These are phyloP conservation scores for Furculomyces boomerangus DNA, from an alignment of 371 early-diverging fungal genomes.

Conservation along the genomic window DNA sequence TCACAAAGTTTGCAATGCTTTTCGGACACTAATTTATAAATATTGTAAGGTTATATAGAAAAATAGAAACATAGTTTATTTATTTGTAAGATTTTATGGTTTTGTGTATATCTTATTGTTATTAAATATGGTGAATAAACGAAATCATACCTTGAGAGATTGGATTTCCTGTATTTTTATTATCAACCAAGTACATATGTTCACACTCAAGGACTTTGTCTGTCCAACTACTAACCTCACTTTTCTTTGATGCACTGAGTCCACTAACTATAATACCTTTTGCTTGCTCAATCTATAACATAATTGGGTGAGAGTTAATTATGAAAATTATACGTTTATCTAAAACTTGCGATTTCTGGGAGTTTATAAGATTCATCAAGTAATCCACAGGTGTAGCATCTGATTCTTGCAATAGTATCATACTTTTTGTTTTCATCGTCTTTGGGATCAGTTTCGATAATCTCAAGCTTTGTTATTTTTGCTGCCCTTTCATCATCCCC, in stretches of 20 bases:
- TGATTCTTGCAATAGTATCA: slow-evolving; percentile 31
- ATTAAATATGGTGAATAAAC: too few relatives aligned
- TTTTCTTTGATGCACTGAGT: slow-evolving; percentile 61
- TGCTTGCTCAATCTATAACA: slow-evolving; percentile 12
- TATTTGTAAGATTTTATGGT: too few relatives aligned
- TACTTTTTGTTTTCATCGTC: slow-evolving; percentile 41
- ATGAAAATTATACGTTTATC: background rate
- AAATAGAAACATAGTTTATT: too few relatives aligned
- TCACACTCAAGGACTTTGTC: slow-evolving; percentile 64
- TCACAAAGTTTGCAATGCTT: slow-evolving; percentile 81
- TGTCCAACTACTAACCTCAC: slow-evolving; percentile 85
- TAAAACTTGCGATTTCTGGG: slow-evolving; percentile 7
- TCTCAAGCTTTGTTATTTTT: slow-evolving; percentile 80
- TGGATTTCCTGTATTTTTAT: too few relatives aligned
- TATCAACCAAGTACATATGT: too few relatives aligned
- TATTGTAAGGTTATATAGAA: too few relatives aligned
- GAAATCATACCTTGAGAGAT: too few relatives aligned
- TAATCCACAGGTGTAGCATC: slow-evolving; percentile 7
- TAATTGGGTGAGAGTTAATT: background rate
- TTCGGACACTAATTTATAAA: slow-evolving; percentile 21
- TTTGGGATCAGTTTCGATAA: slow-evolving; percentile 25
- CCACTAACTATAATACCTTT: slow-evolving; percentile 52
- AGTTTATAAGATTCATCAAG: background rate
- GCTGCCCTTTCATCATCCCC: slow-evolving; percentile 30
- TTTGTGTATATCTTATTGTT: too few relatives aligned